These are phyloP conservation scores for Aegilops bicornis DNA, from an alignment of 176 grass and related monocot species.

Conservation along the genomic window DNA sequence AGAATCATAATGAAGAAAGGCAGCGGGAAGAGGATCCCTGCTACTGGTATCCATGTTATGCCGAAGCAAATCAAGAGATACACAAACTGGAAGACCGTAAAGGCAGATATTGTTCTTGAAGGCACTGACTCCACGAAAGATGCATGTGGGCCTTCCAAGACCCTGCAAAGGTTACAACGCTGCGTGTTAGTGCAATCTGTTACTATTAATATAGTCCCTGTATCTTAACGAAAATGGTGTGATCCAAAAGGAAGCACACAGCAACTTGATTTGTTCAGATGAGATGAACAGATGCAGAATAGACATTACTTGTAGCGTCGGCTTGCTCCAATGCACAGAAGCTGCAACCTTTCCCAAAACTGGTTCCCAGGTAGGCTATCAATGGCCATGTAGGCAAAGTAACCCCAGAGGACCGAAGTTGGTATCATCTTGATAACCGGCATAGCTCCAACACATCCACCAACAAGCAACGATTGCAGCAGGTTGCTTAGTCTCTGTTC, in stretches of 20 bases:
- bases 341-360: conserved; percentile 84
- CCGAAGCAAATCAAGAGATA: conserved; percentile 90
- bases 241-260: background rate
- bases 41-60: conserved; percentile 92
- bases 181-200: background rate
- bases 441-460: conserved; percentile 77
- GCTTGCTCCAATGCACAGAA: conserved; percentile 63
- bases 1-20: conserved; percentile 89
- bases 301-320: conserved; percentile 74
- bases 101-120: conserved; percentile 44
- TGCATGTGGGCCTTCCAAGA: conserved; percentile 86
- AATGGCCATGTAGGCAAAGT: conserved; percentile 97
- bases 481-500: conserved; percentile 93
- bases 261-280: conserved; percentile 7
- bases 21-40: conserved; percentile 77
- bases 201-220: background rate
- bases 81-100: conserved; percentile 80
- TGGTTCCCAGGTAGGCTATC: conserved; percentile 96
- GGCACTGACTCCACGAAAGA: conserved; percentile 79
- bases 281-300: background rate
- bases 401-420: conserved; percentile 86
- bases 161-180: conserved; percentile 36
- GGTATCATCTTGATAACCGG: conserved; percentile 84
- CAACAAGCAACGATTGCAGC: conserved; percentile 75
- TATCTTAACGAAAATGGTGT: background rate